Conservation (phyloP, 768 basidiomycete species). For the Paxillus ammoniavirescens region DNA sequence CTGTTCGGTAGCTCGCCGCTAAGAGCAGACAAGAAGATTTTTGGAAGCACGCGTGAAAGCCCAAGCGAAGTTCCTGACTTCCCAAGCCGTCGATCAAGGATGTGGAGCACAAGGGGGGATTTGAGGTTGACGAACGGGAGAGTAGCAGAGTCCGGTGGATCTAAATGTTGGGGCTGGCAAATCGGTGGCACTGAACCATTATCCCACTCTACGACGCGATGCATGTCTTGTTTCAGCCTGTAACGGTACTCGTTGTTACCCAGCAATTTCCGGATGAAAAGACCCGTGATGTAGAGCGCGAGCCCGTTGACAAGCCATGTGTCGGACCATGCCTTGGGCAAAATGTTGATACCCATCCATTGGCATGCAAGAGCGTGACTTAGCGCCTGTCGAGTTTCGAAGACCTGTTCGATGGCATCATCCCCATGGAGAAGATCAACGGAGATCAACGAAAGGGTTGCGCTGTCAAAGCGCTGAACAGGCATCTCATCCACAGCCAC, state of each 20-base stretch:
- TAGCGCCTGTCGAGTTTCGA: constrained; percentile 84
- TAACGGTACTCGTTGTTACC: constrained; percentile 98
- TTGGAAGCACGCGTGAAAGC: constrained; percentile 90
- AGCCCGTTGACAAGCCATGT: constrained; percentile 97
- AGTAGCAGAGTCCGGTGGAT: constrained; percentile 78
- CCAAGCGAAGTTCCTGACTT: constrained; percentile 96
- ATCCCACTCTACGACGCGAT: constrained; percentile 85
- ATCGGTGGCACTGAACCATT: constrained; percentile 88
- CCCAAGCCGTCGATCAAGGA: constrained; percentile 88
- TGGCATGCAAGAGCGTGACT: constrained; percentile 90
- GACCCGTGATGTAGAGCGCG: constrained; percentile 84
- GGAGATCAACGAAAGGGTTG: constrained; percentile 77
- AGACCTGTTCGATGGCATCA: constrained; percentile 88
- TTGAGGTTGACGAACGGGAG: constrained; percentile 94
- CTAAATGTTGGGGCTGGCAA: constrained; percentile 82
- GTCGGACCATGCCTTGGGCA: constrained; percentile 90
- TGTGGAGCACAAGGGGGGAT: constrained; percentile 93
- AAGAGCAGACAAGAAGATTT: constrained; percentile 90
- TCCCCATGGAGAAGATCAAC: constrained; percentile 84
- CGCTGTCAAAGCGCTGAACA: constrained; percentile 77
- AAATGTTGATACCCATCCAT: constrained; percentile 96
- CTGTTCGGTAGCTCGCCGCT: constrained; percentile 88
- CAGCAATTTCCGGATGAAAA: constrained; percentile 82
- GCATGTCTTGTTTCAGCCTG: constrained; percentile 94
- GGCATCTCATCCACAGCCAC: constrained; percentile 92